phyloP scores from a whole-genome alignment of 345 rosid genomes.

The Eucalyptus leucophloia region DNA sequence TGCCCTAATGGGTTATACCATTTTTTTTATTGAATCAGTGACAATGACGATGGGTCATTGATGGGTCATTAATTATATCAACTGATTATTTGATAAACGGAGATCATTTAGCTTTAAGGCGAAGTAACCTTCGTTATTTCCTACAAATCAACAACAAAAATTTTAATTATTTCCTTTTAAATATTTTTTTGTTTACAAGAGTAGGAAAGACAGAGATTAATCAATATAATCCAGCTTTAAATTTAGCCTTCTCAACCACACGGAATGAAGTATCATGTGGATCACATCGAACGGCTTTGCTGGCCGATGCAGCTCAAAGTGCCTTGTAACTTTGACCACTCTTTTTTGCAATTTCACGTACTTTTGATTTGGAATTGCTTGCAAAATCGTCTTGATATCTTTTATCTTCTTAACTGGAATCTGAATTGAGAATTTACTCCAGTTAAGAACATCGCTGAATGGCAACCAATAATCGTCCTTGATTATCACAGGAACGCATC shows the following conservation, averaged over 20 bases:
- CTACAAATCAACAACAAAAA: background rate
- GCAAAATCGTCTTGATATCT: constrained; percentile 30
- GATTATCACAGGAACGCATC: background rate
- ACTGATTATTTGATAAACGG: too few relatives aligned
- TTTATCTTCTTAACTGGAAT: background rate
- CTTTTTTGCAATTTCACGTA: constrained; percentile 25
- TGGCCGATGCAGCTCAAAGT: constrained; percentile 43
- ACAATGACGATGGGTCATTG: too few relatives aligned
- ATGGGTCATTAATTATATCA: too few relatives aligned
- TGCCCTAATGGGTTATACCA: background rate
- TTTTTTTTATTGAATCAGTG: background rate
- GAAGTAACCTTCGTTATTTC: background rate
- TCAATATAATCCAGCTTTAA: background rate
- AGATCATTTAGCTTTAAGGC: background rate
- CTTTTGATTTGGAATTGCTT: constrained; percentile 9
- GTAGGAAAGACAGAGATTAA: background rate
- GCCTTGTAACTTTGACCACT: constrained; percentile 22
- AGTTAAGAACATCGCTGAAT: background rate
- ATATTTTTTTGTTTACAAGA: background rate
- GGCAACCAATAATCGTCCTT: background rate
- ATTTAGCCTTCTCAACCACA: constrained; percentile 55
- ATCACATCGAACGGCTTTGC: constrained; percentile 34
- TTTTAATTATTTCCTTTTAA: background rate
- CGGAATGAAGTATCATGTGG: constrained; percentile 51
- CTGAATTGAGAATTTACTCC: background rate